Evolutionary conservation across 441 rosid species (phyloP).

Genomic region (Arabidopsis hybrid): DNA sequence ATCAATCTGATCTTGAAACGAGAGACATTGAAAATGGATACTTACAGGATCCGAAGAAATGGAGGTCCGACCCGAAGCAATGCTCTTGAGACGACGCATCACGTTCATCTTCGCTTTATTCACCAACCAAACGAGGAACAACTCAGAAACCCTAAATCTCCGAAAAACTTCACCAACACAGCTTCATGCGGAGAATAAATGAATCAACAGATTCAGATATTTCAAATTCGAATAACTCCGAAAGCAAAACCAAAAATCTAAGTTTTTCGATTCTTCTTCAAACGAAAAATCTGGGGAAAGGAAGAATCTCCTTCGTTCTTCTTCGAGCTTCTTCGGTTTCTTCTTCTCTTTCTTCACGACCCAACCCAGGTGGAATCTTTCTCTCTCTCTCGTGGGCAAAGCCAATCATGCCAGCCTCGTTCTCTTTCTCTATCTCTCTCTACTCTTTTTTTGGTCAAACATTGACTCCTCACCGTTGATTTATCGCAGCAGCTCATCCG

Average conservation of each 20-base stretch:
- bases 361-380: conserved; percentile 46
- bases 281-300: conserved; percentile 5
- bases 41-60: conserved; percentile 88
- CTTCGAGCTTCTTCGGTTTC: conserved; percentile 19
- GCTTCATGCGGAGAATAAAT: conserved; percentile 27
- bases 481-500: conserved; percentile 37
- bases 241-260: conserved; percentile 4
- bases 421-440: conserved; percentile 28
- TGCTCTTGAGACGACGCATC: conserved; percentile 64
- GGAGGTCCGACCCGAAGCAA: conserved; percentile 71
- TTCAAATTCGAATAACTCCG: conserved; percentile 34
- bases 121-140: conserved; percentile 11
- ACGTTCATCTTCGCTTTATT: conserved; percentile 41
- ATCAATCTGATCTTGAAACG: not conserved
- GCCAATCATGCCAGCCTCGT: conserved; percentile 50
- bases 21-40: not conserved
- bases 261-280: conserved; percentile 21
- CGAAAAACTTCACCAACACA: conserved; percentile 28
- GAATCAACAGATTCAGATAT: conserved; percentile 36
- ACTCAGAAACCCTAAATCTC: conserved; percentile 44
- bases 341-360: conserved; percentile 30
- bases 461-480: conserved; percentile 46
- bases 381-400: conserved; percentile 40
- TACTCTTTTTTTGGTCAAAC: conserved; percentile 45
- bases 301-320: conserved; percentile 8